Base-by-base conservation (phyloP, 768 basidiomycete species). In the Russula virescens region DNA sequence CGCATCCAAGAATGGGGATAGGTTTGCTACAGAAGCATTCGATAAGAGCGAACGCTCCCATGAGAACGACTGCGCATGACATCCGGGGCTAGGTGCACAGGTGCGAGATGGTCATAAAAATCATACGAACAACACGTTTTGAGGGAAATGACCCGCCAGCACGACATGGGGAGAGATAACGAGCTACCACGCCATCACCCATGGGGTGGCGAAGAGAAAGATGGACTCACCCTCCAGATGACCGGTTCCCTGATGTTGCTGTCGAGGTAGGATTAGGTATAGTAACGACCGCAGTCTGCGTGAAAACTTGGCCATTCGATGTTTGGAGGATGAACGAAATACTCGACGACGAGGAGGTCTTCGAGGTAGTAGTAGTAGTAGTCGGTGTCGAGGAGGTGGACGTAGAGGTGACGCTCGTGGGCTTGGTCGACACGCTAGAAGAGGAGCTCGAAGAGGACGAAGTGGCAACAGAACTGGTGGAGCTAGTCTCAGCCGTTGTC, bases 211-310 rank as follows among this genome's bases (percentile, higher is more conserved):
- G 5, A 42, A 23, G 28, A 64, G 21, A 52, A 49, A 26, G 21
- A 47, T 18, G 25, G 13, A 46, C 71, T 68, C 62, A 71, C 71
- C 66, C 35, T 25, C 50, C 59, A n/a, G 62, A 58, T 4, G 57
- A 8, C 21, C 5, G 25, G 18, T 6, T 19, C 11, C 34, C 34
- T 7, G 35, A 19, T 18, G 64, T 18, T 43, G 40, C 9, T 38
- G 64, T 58, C 13, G 63, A 26, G 5, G 34, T 1, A 40, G 47
- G 23, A 53, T 16, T 16, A 51, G 63, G 55, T 14, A 65, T 38
- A 1, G 65, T 58, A 13, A 67, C 38, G 34, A 66, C n/a, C 16
- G 68, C 61, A 26, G 66, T 68, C n/a, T 48, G 49, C 5, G 68
- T 68, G 16, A 48, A 58, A 16, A 62, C 48, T 16, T 63, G 55